phyloP scores from a whole-genome alignment of 176 grass and related monocot genomes.

The Echinochloa phyllopogon region DNA sequence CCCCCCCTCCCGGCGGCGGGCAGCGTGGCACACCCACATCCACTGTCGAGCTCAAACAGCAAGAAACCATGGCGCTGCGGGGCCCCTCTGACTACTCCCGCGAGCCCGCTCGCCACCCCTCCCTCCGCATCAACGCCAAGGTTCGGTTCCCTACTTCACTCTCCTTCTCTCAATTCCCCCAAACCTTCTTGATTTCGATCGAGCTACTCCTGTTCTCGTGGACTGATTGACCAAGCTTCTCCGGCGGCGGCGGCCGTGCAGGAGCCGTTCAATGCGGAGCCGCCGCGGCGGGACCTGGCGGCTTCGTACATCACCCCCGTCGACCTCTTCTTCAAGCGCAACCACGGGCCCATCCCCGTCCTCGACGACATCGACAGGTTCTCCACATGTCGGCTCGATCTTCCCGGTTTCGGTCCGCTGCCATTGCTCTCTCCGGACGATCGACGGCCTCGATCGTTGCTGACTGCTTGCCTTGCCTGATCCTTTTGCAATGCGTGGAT shows the following conservation, averaged over 20 bases:
- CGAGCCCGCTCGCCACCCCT: conserved; percentile 68
- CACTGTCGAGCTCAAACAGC: not conserved
- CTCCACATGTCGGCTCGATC: too few species aligned
- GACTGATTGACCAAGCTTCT: not conserved
- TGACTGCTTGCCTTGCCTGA: not conserved
- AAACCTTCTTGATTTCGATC: not conserved
- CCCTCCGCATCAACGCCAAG: conserved; percentile 76
- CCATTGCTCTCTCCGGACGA: not conserved
- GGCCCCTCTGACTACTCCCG: conserved; percentile 61
- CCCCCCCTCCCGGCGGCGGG: not conserved
- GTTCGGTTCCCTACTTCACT: not conserved
- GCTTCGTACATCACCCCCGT: conserved; percentile 68
- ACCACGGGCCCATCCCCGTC: conserved; percentile 74
- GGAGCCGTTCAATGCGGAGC: conserved; percentile 89
- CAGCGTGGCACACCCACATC: not conserved
- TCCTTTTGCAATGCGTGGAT: not conserved
- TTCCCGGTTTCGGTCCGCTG: too few species aligned
- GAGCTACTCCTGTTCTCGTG: too few species aligned
- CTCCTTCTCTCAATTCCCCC: not conserved
- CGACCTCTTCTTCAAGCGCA: conserved; percentile 82
- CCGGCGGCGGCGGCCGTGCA: not conserved
- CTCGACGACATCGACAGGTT: conserved; percentile 54
- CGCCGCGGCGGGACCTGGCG: conserved; percentile 48
- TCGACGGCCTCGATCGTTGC: not conserved
- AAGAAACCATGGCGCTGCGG: conserved; percentile 25